phyloP scores from a whole-genome alignment of 2,329 filamentous ascomycete genomes.

The Ceratocystis diversiconidia region DNA sequence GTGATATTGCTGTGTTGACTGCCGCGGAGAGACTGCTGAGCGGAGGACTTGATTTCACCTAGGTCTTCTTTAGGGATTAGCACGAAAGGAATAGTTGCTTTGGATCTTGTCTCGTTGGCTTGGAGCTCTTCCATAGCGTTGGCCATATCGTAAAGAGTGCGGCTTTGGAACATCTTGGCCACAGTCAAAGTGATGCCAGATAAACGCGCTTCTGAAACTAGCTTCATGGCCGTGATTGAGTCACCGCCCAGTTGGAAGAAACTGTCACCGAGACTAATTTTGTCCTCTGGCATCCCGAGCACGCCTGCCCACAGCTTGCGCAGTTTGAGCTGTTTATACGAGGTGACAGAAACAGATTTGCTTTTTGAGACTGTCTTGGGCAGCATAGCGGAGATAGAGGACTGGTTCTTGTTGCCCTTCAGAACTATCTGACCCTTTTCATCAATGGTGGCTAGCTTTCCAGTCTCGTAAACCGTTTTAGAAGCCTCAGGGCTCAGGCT shows the following conservation, averaged over 20 bases:
- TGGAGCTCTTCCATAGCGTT: slow-evolving; percentile 31
- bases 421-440: slow-evolving; percentile 24
- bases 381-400: slow-evolving; percentile 5
- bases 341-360: slow-evolving; percentile 28
- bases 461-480: slow-evolving; percentile 28
- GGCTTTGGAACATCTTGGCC: slow-evolving; percentile 39
- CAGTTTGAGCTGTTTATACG: slow-evolving; percentile 31
- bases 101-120: slow-evolving; percentile 12
- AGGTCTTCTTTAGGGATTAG: slow-evolving; percentile 22
- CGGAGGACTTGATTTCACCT: slow-evolving; percentile 28
- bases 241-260: slow-evolving; percentile 49
- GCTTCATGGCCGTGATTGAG: slow-evolving; percentile 46
- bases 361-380: slow-evolving; percentile 10
- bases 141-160: slow-evolving; percentile 39
- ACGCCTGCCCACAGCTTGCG: slow-evolving; percentile 36
- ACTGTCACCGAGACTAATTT: slow-evolving; percentile 40
- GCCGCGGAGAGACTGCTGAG: slow-evolving; percentile 37
- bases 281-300: slow-evolving; percentile 30
- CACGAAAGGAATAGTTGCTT: slow-evolving; percentile 34
- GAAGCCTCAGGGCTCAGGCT: slow-evolving; percentile 15
- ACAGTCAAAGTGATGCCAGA: slow-evolving; percentile 38
- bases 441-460: slow-evolving; percentile 29
- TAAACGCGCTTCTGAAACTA: slow-evolving; percentile 40
- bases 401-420: slow-evolving; percentile 19
- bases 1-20: slow-evolving; percentile 36